Evolutionary conservation across 2,329 filamentous ascomycete genomes (phyloP).

Genomic region (Purpureocillium lavendulum): DNA sequence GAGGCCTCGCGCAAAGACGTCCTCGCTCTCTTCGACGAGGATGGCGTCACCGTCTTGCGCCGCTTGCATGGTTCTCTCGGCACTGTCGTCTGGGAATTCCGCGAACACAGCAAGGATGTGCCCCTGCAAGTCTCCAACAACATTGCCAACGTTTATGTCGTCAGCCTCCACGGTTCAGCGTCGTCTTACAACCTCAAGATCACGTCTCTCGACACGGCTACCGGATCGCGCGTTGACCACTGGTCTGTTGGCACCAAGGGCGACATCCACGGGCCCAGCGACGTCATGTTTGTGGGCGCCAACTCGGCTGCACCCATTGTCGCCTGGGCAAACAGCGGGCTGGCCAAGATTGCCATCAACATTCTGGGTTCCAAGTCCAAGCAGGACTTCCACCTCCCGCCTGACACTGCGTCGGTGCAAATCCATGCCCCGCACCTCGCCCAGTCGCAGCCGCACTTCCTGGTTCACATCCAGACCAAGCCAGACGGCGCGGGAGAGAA

Average conservation of each 20-base stretch:
- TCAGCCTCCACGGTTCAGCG: constrained; percentile 63
- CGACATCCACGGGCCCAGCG: constrained; percentile 56
- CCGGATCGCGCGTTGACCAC: constrained; percentile 65
- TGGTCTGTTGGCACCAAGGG: constrained; percentile 64
- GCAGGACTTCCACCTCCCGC: constrained; percentile 43
- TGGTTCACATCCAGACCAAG: constrained; percentile 70
- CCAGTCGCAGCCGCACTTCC: constrained; percentile 70
- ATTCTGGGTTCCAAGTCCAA: constrained; percentile 54
- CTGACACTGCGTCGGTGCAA: constrained; percentile 42
- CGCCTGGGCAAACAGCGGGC: constrained; percentile 61
- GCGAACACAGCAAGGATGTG: constrained; percentile 57
- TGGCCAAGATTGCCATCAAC: constrained; percentile 60
- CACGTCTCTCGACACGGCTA: constrained; percentile 61
- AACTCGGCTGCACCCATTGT: constrained; percentile 69
- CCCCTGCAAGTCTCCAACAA: constrained; percentile 70
- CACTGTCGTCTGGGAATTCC: constrained; percentile 69
- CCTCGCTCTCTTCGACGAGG: constrained; percentile 57
- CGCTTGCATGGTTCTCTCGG: constrained; percentile 68
- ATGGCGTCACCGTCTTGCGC: constrained; percentile 50
- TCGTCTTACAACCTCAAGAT: constrained; percentile 72
- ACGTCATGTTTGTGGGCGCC: constrained; percentile 67
- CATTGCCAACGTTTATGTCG: constrained; percentile 63
- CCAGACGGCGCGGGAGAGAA: constrained; percentile 21
- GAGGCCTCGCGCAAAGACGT: constrained; percentile 60
- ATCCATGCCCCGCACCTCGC: constrained; percentile 68